phyloP scores from a whole-genome alignment of 352 stramenopile species.

The Phytopythium helicoides region DNA sequence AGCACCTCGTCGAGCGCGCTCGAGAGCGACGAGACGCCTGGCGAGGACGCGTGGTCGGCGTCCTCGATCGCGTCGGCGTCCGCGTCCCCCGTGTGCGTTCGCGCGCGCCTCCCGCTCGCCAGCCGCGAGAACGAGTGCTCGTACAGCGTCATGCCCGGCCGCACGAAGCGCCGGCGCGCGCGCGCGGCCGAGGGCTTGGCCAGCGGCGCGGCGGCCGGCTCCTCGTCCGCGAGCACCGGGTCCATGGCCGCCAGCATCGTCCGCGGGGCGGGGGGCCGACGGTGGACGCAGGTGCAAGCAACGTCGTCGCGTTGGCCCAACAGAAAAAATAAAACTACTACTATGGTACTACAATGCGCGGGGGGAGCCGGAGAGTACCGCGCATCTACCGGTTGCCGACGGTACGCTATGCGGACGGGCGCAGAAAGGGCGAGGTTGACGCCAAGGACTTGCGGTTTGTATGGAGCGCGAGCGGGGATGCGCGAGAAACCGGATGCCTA shows the following conservation, averaged over 20 bases:
- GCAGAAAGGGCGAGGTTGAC: too few species aligned
- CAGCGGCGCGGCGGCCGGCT: background rate
- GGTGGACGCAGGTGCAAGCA: too few species aligned
- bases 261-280: too few species aligned
- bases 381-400: too few species aligned
- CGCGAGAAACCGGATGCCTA: too few species aligned
- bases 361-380: too few species aligned
- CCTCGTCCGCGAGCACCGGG: background rate
- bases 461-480: too few species aligned
- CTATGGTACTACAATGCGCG: too few species aligned
- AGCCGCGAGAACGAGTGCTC: constrained; percentile 44
- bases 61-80: constrained; percentile 6
- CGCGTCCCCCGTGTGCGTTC: constrained; percentile 1
- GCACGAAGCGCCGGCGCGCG: constrained; percentile 45
- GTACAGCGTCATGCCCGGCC: constrained; percentile 40
- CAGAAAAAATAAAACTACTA: too few species aligned
- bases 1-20: constrained; percentile 50
- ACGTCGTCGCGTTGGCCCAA: too few species aligned
- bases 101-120: background rate
- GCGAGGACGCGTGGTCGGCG: constrained; percentile 4
- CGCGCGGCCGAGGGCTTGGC: constrained; percentile 5
- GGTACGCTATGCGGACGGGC: too few species aligned
- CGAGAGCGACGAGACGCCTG: constrained; percentile 47
- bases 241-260: background rate
- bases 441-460: too few species aligned